Evolutionary conservation across 192 early-diverging fungal genomes (phyloP), one percentile per base, ranked within the genome.

Genomic region (Cladochytrium replicatum): DNA sequence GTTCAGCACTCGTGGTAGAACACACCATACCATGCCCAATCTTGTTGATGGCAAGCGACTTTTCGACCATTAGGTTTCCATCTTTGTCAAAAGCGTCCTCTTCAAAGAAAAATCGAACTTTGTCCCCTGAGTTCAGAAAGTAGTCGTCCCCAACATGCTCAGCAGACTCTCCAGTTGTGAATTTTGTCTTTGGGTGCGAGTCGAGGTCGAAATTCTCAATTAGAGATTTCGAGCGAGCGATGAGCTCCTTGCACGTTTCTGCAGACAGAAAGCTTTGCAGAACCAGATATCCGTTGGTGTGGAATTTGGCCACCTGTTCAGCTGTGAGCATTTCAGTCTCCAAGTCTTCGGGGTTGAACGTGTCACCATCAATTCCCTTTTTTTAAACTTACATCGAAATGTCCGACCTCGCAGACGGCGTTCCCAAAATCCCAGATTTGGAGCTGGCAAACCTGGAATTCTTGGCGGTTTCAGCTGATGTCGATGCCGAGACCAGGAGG

Each of bases 41-140:
- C 55, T 94, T 94, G 67, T 94, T 91, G 53, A 94, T 80, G 8
- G 88, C 78, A 0, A 60, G 48, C 6, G 61, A 53, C 44, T 86
- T 82, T 68, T 72, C 13, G 11, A 80, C 77, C 2, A 61, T 56
- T 24, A 95, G 52, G 13, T 75, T 59, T 8, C 83, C 86, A 19
- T 78, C 53, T 6, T 52, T 54, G 39, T 83, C 80, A 57, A 90
- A 72, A 0, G 91, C 89, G 32, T 70, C 83, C 30, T 86, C 77
- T 58, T 96, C 93, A 46, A 93, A 85, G 58, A 96, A 96, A 59
- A 78, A 92, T 13, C 85, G 71, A 48, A 88, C 61, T 49, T 89
- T 87, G 61, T 87, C 84, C 21, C 86, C 84, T 1, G 84, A 87
- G 24, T 65, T 66, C 15, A 96, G 70, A 71, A 93, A 96, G 61